phyloP scores from a whole-genome alignment of 1,284 basidiomycete genomes.

The Boletus mariae region DNA sequence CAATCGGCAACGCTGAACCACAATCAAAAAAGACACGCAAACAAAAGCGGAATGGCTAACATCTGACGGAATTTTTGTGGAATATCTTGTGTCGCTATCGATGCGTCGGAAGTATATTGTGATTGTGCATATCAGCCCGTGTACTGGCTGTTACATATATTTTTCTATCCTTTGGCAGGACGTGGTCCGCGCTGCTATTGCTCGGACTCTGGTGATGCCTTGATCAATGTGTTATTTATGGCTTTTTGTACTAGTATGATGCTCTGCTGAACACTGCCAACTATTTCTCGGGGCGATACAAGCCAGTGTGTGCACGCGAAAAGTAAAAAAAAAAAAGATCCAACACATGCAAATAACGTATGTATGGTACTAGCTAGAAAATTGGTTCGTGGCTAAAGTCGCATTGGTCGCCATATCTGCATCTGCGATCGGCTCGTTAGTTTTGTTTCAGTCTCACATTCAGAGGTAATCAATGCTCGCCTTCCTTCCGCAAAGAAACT shows the following conservation, averaged over 20 bases:
- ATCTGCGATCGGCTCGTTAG: slow-evolving; percentile 62
- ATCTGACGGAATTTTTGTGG: slow-evolving; percentile 31
- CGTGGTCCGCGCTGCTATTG: slow-evolving; percentile 27
- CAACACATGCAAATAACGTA: not conserved
- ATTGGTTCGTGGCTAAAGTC: slow-evolving; percentile 68
- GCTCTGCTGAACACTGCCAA: slow-evolving; percentile 21
- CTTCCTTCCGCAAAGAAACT: slow-evolving; percentile 84
- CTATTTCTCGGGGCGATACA: slow-evolving; percentile 9
- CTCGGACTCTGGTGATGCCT: slow-evolving; percentile 29
- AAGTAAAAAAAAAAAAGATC: not conserved
- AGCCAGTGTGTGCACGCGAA: not conserved
- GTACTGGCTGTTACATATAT: slow-evolving; percentile 31
- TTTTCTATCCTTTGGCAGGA: slow-evolving; percentile 30
- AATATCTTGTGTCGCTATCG: slow-evolving; percentile 27
- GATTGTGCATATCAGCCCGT: slow-evolving; percentile 22
- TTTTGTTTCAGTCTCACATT: slow-evolving; percentile 37
- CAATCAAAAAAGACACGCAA: slow-evolving; percentile 50
- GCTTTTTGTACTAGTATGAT: slow-evolving; percentile 35
- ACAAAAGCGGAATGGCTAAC: slow-evolving; percentile 36
- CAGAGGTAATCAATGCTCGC: slow-evolving; percentile 59
- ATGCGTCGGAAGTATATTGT: slow-evolving; percentile 31
- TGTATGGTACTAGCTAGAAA: slow-evolving; percentile 19
- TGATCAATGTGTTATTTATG: slow-evolving; percentile 36
- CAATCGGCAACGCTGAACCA: slow-evolving; percentile 43
- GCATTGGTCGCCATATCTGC: slow-evolving; percentile 81